Evolutionary conservation across 805 yeast species (phyloP), one percentile per base, ranked within the genome.

Genomic region (Candida saitoana): DNA sequence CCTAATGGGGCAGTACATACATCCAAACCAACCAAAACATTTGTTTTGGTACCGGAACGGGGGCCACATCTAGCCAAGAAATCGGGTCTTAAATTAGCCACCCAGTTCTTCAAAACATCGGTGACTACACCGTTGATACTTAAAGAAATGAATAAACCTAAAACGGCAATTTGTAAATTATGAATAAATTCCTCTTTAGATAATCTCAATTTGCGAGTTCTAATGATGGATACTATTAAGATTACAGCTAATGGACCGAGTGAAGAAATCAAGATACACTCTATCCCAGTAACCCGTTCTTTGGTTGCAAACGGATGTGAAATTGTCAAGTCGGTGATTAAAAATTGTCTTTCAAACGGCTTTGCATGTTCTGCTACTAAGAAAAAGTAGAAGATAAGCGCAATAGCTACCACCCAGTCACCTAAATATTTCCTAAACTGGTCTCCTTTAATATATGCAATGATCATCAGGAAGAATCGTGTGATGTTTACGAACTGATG

Each of bases 331-430:
- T 67, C 71, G 20, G 49, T 43, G 17, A 63, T 41, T 18, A 57
- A 55, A 44, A 67, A 67, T 45, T 67, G 67, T 38, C 71, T 55
- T 25, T 50, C 40, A 42, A 66, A 67, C 8, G 72, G 73, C 40
- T 40, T 46, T 4, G 67, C 58, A 6, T 47, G 47, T 41, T 67
- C 69, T 5, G 67, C 63, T 9, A 64, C 51, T 15, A 47, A 25
- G 40, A 62, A 56, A 43, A 66, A 66, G 38, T 54, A 57, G 7
- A 47, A 43, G 14, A 61, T 24, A 24, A 66, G 47, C 11, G 40
- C 54, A 3, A 42, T 32, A 1, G 57, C 54, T 14, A 57, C 45
- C 16, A 57, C 33, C 72, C 72, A 67, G 47, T 67, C 72, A 3
- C 44, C 43, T 3, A 42, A 9, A 36, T 45, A 48, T 19, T 40